Conservation (phyloP, 352 stramenopile species). For the Peronospora belbahrii region DNA sequence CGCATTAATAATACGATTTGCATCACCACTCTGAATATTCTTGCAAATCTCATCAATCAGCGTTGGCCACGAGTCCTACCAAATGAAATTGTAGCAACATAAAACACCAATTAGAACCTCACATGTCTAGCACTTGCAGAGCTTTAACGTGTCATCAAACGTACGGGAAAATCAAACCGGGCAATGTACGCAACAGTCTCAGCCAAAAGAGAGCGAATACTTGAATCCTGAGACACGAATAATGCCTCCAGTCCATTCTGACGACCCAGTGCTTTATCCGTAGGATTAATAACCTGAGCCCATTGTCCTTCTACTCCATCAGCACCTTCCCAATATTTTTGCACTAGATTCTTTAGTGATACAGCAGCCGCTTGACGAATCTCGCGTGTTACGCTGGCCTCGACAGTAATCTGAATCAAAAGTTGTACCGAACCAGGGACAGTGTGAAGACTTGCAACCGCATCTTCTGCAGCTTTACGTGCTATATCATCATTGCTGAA, state of each 20-base stretch:
- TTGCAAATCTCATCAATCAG: constrained; percentile 84
- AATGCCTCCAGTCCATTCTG: constrained; percentile 68
- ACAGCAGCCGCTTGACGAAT: constrained; percentile 91
- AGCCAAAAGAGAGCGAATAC: constrained; percentile 71
- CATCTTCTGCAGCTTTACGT: constrained; percentile 67
- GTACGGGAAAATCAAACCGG: constrained; percentile 91
- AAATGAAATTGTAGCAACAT: neutral
- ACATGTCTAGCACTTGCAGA: neutral
- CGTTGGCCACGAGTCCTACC: constrained; percentile 85
- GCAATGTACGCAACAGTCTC: constrained; percentile 93
- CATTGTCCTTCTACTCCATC: constrained; percentile 73
- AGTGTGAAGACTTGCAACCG: constrained; percentile 66
- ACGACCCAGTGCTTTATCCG: constrained; percentile 55
- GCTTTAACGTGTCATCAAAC: neutral
- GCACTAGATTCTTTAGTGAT: constrained; percentile 93
- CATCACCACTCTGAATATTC: constrained; percentile 87
- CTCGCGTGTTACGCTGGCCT: constrained; percentile 59
- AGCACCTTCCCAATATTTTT: constrained; percentile 89
- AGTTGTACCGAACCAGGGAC: constrained; percentile 69
- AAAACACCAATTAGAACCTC: neutral
- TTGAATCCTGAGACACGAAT: constrained; percentile 37
- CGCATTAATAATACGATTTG: constrained; percentile 83
- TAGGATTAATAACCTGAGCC: constrained; percentile 50
- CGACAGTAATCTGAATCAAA: constrained; percentile 75
- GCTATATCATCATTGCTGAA: constrained; percentile 72